phyloP scores from a whole-genome alignment of 1,139 yeast genomes.

The Nadsonia starkeyi-henricii region DNA sequence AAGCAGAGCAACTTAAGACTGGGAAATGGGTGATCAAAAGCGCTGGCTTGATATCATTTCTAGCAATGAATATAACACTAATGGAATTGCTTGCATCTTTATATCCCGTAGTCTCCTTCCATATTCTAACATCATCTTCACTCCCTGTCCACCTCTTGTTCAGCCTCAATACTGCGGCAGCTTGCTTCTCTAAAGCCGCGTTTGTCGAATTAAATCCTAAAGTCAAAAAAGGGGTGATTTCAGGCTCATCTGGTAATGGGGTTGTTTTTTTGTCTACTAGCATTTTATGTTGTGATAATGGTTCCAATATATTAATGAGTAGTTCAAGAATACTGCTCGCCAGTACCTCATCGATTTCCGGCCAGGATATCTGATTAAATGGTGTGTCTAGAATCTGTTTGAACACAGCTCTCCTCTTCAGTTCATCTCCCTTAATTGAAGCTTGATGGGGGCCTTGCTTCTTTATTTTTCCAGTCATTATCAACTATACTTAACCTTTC shows the following conservation, averaged over 20 bases:
- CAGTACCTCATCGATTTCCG: conserved; percentile 2
- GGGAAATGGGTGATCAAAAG: conserved; percentile 7
- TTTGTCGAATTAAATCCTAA: conserved; percentile 8
- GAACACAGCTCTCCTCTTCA: conserved; percentile 6
- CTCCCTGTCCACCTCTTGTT: neutral
- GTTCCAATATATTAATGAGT: neutral
- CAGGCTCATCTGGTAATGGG: conserved; percentile 3
- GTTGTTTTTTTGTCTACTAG: neutral
- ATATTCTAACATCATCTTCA: neutral
- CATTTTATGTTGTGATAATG: neutral
- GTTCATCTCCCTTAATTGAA: neutral
- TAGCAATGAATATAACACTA: conserved; percentile 5
- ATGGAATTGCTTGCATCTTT: neutral
- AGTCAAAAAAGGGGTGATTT: neutral
- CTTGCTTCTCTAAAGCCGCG: conserved; percentile 4
- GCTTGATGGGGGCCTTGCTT: neutral
- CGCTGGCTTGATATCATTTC: conserved; percentile 6
- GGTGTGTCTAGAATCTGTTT: conserved; percentile 7
- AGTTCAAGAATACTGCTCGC: neutral
- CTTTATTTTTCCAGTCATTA: neutral
- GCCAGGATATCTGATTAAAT: conserved; percentile 4
- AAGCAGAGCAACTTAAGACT: conserved; percentile 5
- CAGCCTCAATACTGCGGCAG: neutral
- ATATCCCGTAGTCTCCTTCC: neutral
- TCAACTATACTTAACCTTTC: too few species aligned